These are phyloP conservation scores for Coffea canephora DNA, from an alignment of 257 asterid genomes.

Conservation along the genomic window DNA sequence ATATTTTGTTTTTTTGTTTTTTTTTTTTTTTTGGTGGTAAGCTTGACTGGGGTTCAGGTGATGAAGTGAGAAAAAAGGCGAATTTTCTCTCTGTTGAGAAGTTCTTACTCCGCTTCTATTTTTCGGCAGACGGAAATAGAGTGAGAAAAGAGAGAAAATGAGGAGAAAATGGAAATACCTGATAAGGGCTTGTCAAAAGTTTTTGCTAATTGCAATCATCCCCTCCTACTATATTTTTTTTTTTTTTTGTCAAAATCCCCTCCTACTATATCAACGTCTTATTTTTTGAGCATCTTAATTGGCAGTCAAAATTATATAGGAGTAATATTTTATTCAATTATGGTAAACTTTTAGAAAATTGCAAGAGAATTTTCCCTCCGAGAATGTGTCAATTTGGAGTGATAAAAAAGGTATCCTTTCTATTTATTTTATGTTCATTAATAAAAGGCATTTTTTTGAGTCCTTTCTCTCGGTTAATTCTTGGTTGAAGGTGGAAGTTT, in stretches of 20 bases:
- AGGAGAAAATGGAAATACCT: slow-evolving; percentile 8
- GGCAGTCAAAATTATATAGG: no score
- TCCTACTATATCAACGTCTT: not conserved
- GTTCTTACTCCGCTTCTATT: not conserved
- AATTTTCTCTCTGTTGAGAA: slow-evolving; percentile 5
- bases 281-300: not conserved
- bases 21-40: not conserved
- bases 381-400: no score
- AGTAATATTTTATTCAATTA: no score
- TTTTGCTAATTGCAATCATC: not conserved
- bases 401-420: no score
- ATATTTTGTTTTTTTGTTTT: not conserved
- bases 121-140: slow-evolving; percentile 1
- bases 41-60: slow-evolving; percentile 6
- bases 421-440: no score
- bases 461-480: no score
- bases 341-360: no score
- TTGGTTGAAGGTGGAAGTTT: no score
- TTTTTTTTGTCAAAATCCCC: no score
- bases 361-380: no score
- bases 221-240: slow-evolving; percentile 11
- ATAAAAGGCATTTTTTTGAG: no score
- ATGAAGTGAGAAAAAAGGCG: slow-evolving; percentile 11
- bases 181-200: slow-evolving; percentile 7
- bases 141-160: not conserved